A percentile compares a stretch with the other conserved stretches of the same genome.
Evolutionary conservation across 768 basidiomycete genomes (phyloP).

Genomic region (Xerocomellus dryophilus): DNA sequence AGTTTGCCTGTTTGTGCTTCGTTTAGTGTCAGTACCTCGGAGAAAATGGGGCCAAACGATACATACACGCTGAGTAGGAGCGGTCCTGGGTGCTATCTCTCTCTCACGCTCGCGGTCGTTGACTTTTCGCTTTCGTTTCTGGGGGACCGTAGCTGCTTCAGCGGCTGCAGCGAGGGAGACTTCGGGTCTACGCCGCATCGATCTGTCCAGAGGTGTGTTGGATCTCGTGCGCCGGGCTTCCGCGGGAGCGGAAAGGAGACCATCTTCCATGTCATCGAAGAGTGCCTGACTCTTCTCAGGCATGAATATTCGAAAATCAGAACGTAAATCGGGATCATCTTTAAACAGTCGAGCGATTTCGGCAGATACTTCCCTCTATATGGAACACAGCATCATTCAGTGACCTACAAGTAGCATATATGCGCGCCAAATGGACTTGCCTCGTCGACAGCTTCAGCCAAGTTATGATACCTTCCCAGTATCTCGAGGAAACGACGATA

Average conservation of each 20-base stretch:
- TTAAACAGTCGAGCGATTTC: constrained; percentile 70
- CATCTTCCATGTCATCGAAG: constrained; percentile 43
- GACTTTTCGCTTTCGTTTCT: constrained; percentile 68
- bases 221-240: constrained; percentile 35
- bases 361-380: constrained; percentile 58
- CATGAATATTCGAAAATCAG: constrained; percentile 75
- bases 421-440: constrained; percentile 32
- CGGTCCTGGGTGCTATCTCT: constrained; percentile 27
- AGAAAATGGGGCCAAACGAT: background rate
- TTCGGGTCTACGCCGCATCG: constrained; percentile 46
- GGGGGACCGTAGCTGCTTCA: constrained; percentile 44
- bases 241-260: constrained; percentile 26
- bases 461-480: constrained; percentile 59
- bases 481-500: constrained; percentile 79
- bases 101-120: constrained; percentile 42
- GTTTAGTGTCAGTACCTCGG: constrained; percentile 6
- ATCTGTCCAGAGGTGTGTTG: constrained; percentile 34
- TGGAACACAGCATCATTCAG: background rate
- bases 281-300: constrained; percentile 54
- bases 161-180: constrained; percentile 40
- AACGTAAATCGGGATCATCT: constrained; percentile 69
- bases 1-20: constrained; percentile 22
- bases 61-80: constrained; percentile 27
- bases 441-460: constrained; percentile 61
- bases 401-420: background rate